Evolutionary conservation across 768 basidiomycete species (phyloP), one percentile per base, ranked within the genome.

Genomic region (Multifurca ochricompacta): DNA sequence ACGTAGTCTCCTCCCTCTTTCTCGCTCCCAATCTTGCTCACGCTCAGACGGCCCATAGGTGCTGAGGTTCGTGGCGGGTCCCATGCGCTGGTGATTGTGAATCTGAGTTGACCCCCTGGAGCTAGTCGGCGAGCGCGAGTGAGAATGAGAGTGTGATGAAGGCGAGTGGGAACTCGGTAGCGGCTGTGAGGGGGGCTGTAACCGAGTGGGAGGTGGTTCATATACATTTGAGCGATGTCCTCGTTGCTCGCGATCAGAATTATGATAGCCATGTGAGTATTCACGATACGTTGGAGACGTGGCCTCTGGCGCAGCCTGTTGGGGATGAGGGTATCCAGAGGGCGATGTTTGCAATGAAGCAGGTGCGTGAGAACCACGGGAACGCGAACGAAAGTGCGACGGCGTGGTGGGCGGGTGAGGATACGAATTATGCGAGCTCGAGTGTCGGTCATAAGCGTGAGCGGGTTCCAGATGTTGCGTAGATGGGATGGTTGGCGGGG

Each of bases 11-110:
- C 73, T 73, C 53, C 73, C 73, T n/a, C 76, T 49, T 69, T 50
- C 58, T 27, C 53, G 57, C 13, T 61, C 60, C 45, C 45, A 46
- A 19, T 61, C 60, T 25, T 42, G 42, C 42, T 56, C 60, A 16
- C 61, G 74, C 18, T 77, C 77, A 53, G 77, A 70, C 46, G 66
- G 70, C 64, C 70, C 71, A 34, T 68, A 65, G 59, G 68, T 65
- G 63, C 75, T 77, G 43, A 83, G 72, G 60, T 75, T 79, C 23
- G 79, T 73, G 3, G 74, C 82, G 36, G 83, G 82, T 6, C 82
- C 83, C 62, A 82, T 64, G 51, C 82, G 81, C 66, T 85, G 84
- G 67, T 86, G 84, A 56, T 73, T 74, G 65, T 86, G 86, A 43
- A 75, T 66, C 62, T 77, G 76, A 56, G 69, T 51, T 58, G 50